Base-by-base conservation (phyloP, 164 flowering plant species). In the Aristolochia contorta region DNA sequence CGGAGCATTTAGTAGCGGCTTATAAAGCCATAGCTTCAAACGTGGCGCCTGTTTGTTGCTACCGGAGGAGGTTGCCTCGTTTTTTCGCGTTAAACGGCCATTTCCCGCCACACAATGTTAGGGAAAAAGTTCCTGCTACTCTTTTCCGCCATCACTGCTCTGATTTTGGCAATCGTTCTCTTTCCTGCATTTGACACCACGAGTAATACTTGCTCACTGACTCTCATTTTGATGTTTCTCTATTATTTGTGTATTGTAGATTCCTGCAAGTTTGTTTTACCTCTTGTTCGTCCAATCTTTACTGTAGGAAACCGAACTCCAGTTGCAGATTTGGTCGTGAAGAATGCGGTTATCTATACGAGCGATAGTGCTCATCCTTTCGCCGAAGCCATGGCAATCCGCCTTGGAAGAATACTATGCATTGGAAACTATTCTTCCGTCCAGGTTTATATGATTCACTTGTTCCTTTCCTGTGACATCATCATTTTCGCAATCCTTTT, bases 301-400 rank as follows among this genome's bases (percentile, higher is more conserved):
- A 1, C 50, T 22, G 25, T 14, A n/a, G 22, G 10, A 32, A 57
- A 30, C 13, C 19, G 33, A 60, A 4, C 20, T 9, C 22, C 62
- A 1, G 72, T 63, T 15, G 90, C 94, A 5, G 95, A 89, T 65
- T 83, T 89, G 72, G 62, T 89, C 43, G 79, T 91, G 55, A 82
- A 37, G 21, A 85, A 92, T 72, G 96, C 76, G 15, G 37, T 71
- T 23, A 87, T 89, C 14, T 87, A 81, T 77, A 92, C 98, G 20
- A 73, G 86, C 63, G 88, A 92, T 65, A 65, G 71, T 4, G 76
- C 89, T 50, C 71, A 82, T 7, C 98, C 88, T 14, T 82, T 79
- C 27, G 95, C 95, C 9, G 84, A 92, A 58, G 82, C 95, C 66
- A 79, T 89, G 89, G 93, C 89, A 21, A 57, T 89, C 61, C 77